Evolutionary conservation across 495 filamentous ascomycete species (phyloP), one percentile per base, ranked within the genome.

Genomic region (Cercophora samala): DNA sequence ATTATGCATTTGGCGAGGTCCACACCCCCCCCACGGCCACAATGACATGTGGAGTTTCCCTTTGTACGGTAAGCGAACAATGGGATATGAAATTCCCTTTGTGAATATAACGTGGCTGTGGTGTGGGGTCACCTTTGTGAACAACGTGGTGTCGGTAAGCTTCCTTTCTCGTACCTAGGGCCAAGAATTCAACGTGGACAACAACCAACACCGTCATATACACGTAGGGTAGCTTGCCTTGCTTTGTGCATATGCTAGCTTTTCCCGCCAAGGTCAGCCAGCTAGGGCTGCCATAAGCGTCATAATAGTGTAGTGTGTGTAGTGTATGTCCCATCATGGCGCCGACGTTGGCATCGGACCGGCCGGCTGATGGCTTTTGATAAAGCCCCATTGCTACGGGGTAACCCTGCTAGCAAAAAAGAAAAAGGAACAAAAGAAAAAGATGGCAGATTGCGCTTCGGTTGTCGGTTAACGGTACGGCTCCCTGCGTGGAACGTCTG

Each of bases 401-500:
- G 29, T 3, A 8, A 32, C 29, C 29, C 29, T 32, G 29, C 29
- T 32, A 32, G 4, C 29, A 54, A 54, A 54, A 54, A 13, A 21
- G 13, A 17, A n/a, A n/a, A n/a, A n/a, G n/a, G n/a, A n/a, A n/a
- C n/a, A n/a, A n/a, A n/a, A n/a, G n/a, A n/a, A n/a, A n/a, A n/a
- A 54, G 19, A 54, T 54, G 52, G 15, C 6, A 54, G 52, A 54
- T 56, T 56, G 6, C 53, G n/a, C 22, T 18, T 56, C 53, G 53
- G 53, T 56, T 56, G 53, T 56, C 53, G 53, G 53, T 56, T 56
- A 56, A 56, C 53, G 53, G 53, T 56, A 56, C 53, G 53, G 53
- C 13, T 15, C 53, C 53, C 53, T 56, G 53, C 53, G 53, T 56
- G 17, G 22, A 56, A 23, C 53, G 18, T 21, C n/a, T 46, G 37